Conservation (phyloP, 768 basidiomycete genomes). For the Podaxis pistillaris region DNA sequence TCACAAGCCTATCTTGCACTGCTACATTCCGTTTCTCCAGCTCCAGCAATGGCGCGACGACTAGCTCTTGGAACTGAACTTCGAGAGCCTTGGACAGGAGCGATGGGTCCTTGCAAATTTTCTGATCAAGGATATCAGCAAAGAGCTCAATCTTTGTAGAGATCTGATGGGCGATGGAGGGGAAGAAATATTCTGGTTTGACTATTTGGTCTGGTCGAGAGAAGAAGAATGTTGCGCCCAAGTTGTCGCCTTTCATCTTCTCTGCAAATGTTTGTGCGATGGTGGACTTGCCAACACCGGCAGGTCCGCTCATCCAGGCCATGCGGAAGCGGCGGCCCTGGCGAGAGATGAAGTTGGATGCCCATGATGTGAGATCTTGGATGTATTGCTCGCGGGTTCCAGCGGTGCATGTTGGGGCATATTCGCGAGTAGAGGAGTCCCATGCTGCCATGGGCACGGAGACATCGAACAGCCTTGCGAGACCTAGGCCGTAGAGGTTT, state of each 20-base stretch:
- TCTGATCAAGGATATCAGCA: neutral
- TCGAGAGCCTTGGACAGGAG: neutral
- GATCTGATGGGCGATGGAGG: constrained; percentile 3
- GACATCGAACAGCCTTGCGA: neutral
- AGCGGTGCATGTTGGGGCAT: neutral
- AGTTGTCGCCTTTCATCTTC: neutral
- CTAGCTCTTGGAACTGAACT: constrained; percentile 10
- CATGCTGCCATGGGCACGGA: neutral
- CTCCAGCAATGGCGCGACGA: neutral
- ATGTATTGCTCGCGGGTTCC: neutral
- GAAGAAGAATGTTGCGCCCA: constrained; percentile 12
- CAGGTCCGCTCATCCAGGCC: constrained; percentile 4
- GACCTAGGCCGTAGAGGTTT: neutral
- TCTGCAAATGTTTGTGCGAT: constrained; percentile 6
- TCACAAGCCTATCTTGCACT: neutral
- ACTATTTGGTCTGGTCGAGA: neutral
- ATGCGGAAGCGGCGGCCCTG: neutral
- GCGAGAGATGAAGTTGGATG: neutral
- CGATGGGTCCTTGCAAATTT: neutral
- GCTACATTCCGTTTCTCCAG: neutral
- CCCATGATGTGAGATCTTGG: neutral
- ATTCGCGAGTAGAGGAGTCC: neutral
- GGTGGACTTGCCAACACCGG: constrained; percentile 9
- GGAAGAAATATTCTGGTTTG: neutral
- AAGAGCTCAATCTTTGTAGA: neutral